Percentiles rank a stretch among this genome's conserved stretches.
Evolutionary conservation across 371 early-diverging fungal species (phyloP).

Genomic region (Mucor velutinosus): DNA sequence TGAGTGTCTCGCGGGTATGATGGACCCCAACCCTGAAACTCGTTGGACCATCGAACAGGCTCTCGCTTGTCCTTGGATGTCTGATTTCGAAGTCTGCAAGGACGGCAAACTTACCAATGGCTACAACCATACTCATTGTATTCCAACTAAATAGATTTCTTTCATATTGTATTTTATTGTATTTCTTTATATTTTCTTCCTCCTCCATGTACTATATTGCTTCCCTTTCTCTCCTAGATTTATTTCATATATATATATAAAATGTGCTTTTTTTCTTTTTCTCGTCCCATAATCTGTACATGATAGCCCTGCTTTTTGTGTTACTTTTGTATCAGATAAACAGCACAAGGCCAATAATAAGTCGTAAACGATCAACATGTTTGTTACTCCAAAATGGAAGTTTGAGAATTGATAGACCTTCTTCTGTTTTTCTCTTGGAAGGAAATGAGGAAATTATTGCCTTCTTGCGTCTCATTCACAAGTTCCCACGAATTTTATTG

Average conservation of each 20-base stretch:
- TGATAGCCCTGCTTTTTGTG: not conserved
- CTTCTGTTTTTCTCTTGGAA: not conserved
- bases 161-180: not conserved
- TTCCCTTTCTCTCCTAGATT: not conserved
- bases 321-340: not conserved
- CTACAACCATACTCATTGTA: conserved; percentile 14
- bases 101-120: conserved; percentile 40
- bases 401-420: not conserved
- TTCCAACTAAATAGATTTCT: conserved; percentile 10
- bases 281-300: not conserved
- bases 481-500: not conserved
- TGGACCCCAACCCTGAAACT: conserved; percentile 71
- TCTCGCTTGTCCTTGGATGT: conserved; percentile 80
- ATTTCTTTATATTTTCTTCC: not conserved
- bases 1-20: conserved; percentile 44
- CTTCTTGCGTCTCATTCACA: not conserved
- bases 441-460: not conserved
- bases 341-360: not conserved
- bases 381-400: not conserved
- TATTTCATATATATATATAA: not conserved
- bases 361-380: not conserved
- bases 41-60: conserved; percentile 84
- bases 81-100: conserved; percentile 34
- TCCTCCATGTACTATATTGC: not conserved
- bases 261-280: not conserved